Base-by-base conservation (phyloP, 345 rosid species). In the Toxicodendron radicans region DNA sequence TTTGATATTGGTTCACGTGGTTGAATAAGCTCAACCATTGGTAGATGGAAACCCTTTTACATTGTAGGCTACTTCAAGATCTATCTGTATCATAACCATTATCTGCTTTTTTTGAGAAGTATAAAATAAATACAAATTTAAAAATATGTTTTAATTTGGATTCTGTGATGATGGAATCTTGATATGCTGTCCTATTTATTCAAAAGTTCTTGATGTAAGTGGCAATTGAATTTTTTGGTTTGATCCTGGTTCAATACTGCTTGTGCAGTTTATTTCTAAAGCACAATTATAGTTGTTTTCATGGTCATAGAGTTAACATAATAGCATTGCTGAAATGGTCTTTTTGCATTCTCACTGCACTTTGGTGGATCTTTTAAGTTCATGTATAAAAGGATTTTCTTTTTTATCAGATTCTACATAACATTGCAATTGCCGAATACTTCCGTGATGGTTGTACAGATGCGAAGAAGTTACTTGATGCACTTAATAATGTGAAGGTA, bases 401-500 rank as follows among this genome's bases (percentile, higher is more conserved):
- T 61, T 69, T 78, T 20, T 64, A 51, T 58, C 83, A 96, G 99
- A 84, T 96, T 79, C 88, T 88, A 70, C 99, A 96, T 82, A 93
- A 96, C 73, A 93, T 92, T 83, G 95, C 97, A 62, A 86, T 96
- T 69, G 86, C 85, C 11, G 97, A 92, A 73, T 92, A 79, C 80
- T 87, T 88, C 76, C 84, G 83, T 58, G 87, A 90, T 74, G 92
- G 87, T 76, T 93, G 92, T 82, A 84, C 95, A 63, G 88, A 89
- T 75, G 87, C 94, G 24, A 87, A 80, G 86, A 92, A 82, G 83
- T 80, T 96, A 80, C 85, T 96, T 62, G 86, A 87, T 78, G 89
- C 76, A 21, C 97, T 96, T 58, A 85, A 83, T 78, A 69, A 57
- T 76, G 88, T 92, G 75, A 92, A 88, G 97, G 99, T 96, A 84